Evolutionary conservation across 225 moss, liverwort and hornwort genomes (phyloP).

Genomic region (Polytrichum commune): DNA sequence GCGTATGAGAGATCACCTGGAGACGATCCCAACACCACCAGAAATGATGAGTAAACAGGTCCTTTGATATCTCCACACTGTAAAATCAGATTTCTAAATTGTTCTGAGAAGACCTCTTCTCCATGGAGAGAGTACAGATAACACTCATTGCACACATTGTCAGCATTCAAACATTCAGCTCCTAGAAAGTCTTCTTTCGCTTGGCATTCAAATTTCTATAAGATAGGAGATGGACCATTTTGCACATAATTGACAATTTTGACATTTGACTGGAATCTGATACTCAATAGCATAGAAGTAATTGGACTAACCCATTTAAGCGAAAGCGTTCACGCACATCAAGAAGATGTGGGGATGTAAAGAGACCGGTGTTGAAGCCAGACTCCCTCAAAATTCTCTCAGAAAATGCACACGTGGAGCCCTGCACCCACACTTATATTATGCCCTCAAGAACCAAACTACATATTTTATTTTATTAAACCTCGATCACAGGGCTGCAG

Average conservation of each 20-base stretch:
- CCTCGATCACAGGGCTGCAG: background rate
- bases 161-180: too few species aligned
- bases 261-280: too few species aligned
- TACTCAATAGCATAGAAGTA: too few species aligned
- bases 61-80: constrained; percentile 66
- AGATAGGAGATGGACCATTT: too few species aligned
- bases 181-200: too few species aligned
- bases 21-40: constrained; percentile 99
- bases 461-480: too few species aligned
- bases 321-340: constrained; percentile 94
- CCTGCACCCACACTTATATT: constrained; percentile 43
- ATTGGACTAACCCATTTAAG: constrained; percentile 77
- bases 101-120: background rate
- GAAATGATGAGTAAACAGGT: constrained; percentile 67
- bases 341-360: constrained; percentile 93
- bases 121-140: constrained; percentile 2
- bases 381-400: constrained; percentile 87
- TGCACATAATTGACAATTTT: too few species aligned
- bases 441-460: background rate
- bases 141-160: too few species aligned
- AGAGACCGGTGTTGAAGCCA: constrained; percentile 88
- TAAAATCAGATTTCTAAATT: constrained; percentile 25
- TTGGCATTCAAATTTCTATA: too few species aligned
- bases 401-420: constrained; percentile 91
- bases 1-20: constrained; percentile 33